Evolutionary conservation across 805 yeast species (phyloP).

Genomic region (Metschnikowia lachancei): DNA sequence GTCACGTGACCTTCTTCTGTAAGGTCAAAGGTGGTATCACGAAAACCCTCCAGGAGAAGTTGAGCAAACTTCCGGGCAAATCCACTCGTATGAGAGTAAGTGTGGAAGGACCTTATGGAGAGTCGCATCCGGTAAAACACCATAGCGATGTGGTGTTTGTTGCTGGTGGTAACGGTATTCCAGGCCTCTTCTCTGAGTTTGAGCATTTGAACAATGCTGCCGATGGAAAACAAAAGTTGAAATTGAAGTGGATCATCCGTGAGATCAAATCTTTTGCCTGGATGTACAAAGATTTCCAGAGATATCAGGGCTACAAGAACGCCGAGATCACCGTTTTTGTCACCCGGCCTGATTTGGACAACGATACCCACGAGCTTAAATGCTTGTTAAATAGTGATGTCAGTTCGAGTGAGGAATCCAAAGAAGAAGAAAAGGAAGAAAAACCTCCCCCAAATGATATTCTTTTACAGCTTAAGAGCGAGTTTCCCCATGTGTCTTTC

Average conservation of each 20-base stretch:
- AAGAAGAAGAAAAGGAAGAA: slow-evolving; percentile 4
- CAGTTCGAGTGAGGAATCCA: slow-evolving; percentile 3
- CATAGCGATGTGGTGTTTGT: slow-evolving; percentile 56
- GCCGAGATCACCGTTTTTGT: slow-evolving; percentile 40
- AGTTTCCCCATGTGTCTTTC: slow-evolving; percentile 39
- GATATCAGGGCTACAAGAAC: slow-evolving; percentile 26
- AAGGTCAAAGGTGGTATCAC: slow-evolving; percentile 41
- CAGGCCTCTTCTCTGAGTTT: slow-evolving; percentile 50
- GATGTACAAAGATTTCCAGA: slow-evolving; percentile 38
- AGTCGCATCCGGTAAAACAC: slow-evolving; percentile 43
- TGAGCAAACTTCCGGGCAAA: slow-evolving; percentile 29
- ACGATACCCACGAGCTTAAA: slow-evolving; percentile 15
- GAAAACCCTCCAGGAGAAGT: slow-evolving; percentile 27
- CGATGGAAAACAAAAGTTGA: slow-evolving; percentile 17
- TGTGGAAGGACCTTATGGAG: slow-evolving; percentile 73
- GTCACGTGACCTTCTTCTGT: slow-evolving; percentile 29
- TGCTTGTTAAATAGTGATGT: background rate
- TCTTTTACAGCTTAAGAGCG: slow-evolving; percentile 17
- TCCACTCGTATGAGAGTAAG: slow-evolving; percentile 29
- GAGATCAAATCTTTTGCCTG: slow-evolving; percentile 39
- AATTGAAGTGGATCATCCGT: slow-evolving; percentile 40
- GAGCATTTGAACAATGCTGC: slow-evolving; percentile 23
- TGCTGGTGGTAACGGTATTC: slow-evolving; percentile 76
- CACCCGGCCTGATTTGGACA: slow-evolving; percentile 11
- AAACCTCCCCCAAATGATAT: slow-evolving; percentile 2